A percentile compares a stretch with the other conserved stretches of the same genome.
Evolutionary conservation across 1,284 basidiomycete species (phyloP).

Genomic region (Kwoniella shivajii): DNA sequence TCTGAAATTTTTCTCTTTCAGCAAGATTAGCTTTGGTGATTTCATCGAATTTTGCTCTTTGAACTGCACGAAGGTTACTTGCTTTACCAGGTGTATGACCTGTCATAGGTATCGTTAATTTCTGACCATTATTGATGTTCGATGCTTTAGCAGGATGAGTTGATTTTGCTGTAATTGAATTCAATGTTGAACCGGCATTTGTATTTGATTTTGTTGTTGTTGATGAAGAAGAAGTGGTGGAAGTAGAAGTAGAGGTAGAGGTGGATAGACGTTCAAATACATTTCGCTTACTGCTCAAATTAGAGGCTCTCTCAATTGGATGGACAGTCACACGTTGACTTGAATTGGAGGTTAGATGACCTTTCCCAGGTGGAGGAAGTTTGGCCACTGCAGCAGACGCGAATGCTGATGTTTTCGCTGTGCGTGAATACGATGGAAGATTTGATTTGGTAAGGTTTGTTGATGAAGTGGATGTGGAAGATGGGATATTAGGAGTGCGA

Average conservation of each 20-base stretch:
- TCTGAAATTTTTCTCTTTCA: slow-evolving; percentile 15
- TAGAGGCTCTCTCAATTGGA: slow-evolving; percentile 31
- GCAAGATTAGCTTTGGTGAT: slow-evolving; percentile 20
- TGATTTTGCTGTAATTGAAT: background rate
- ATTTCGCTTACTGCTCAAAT: slow-evolving; percentile 24
- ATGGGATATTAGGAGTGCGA: background rate
- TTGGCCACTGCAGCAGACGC: slow-evolving; percentile 33
- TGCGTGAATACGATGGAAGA: too few species aligned
- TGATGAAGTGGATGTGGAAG: too few species aligned
- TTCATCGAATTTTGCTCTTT: slow-evolving; percentile 28
- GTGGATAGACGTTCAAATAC: slow-evolving; percentile 32
- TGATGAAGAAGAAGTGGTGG: too few species aligned
- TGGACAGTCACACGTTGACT: slow-evolving; percentile 23
- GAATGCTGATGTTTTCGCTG: slow-evolving; percentile 25
- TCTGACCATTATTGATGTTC: background rate
- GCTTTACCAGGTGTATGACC: slow-evolving; percentile 42
- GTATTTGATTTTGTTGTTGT: too few species aligned
- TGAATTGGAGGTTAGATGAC: slow-evolving; percentile 12
- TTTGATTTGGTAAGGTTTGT: too few species aligned
- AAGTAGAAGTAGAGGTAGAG: background rate
- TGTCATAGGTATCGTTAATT: slow-evolving; percentile 25
- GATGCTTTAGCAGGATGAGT: background rate
- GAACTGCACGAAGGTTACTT: slow-evolving; percentile 23
- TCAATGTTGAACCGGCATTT: too few species aligned
- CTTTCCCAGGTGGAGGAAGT: slow-evolving; percentile 33